Evolutionary conservation across 169 alveolate genomes (phyloP), one percentile per base, ranked within the genome.

Genomic region (Cryptosporidium meleagridis): DNA sequence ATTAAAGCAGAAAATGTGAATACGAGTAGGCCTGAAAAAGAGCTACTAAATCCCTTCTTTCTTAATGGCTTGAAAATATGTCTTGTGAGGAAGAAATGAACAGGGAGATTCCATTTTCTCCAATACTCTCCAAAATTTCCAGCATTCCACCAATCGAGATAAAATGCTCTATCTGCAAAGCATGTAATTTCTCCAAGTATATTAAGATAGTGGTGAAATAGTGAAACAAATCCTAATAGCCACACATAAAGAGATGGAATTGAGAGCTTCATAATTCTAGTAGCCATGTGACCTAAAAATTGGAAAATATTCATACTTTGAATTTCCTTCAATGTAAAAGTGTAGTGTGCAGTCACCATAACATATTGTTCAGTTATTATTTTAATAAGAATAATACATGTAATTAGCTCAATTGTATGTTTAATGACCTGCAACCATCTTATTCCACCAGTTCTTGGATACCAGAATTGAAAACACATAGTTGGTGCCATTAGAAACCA

Each of bases 101-200:
- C 95, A n/a, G 99, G 99, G 26, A 97, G 92, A 86, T 97, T 97
- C 98, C 98, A 96, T 87, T 94, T 95, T 52, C 97, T 92, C 98
- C 98, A 96, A 91, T 96, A 96, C 75, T 96, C 98, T 3, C 95
- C 97, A 80, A 96, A 95, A 21, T 96, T 94, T 21, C 96, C 94
- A 41, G 98, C 96, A 75, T 96, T 96, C 98, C 98, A 96, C 99
- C 99, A 97, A 71, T 97, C 99, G 39, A 94, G 94, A 91, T 97
- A 97, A 92, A 97, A 97, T 58, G 94, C 92, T 72, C 99, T 92
- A 85, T 97, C 99, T 12, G 97, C 99, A 85, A 97, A 97, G 68
- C 97, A 87, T 39, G 99, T 97, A 14, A 97, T 70, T 86, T 97
- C 99, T 26, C 97, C 99, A 65, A 95, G 94, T 35, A 97, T 84